These are phyloP conservation scores for Laburnicola sp. DNA, from an alignment of 2,329 filamentous ascomycete species.

Conservation along the genomic window DNA sequence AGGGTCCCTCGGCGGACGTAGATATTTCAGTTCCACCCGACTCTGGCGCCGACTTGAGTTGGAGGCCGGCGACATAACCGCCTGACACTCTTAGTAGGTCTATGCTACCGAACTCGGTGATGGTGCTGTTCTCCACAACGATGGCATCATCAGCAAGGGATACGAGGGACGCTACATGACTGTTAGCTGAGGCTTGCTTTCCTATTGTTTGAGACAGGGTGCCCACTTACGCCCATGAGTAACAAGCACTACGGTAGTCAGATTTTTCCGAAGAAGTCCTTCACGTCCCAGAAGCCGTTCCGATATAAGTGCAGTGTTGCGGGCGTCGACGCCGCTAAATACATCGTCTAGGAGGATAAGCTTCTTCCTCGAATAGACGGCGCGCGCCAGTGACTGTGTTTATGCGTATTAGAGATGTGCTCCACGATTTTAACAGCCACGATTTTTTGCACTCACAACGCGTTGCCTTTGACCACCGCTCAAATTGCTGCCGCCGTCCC, in stretches of 20 bases:
- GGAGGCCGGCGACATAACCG: conserved; percentile 3
- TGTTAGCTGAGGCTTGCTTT: conserved; percentile 4
- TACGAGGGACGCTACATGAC: conserved; percentile 6
- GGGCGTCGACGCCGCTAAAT: conserved; percentile 50
- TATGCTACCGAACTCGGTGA: conserved; percentile 4
- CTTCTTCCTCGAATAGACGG: conserved; percentile 50
- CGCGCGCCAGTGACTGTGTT: conserved; percentile 20
- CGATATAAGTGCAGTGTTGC: conserved; percentile 6
- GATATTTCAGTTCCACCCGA: conserved; percentile 2
- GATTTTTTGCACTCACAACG: conserved; percentile 28
- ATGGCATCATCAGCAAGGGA: conserved; percentile 7
- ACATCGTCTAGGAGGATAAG: conserved; percentile 53
- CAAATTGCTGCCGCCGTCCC: conserved; percentile 38
- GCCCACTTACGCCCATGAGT: conserved; percentile 8
- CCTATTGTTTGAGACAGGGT: not conserved
- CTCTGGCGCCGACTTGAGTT: conserved; percentile 2
- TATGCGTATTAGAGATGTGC: not conserved
- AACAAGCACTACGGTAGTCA: conserved; percentile 6
- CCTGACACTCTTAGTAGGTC: not conserved
- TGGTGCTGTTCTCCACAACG: conserved; percentile 1
- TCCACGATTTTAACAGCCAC: not conserved
- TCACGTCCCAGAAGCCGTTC: conserved; percentile 2
- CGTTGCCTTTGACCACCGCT: conserved; percentile 53
- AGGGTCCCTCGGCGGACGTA: conserved; percentile 2
- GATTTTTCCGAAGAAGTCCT: not conserved